phyloP scores from a whole-genome alignment of 78 protist genomes.

The Chrysochromulina parva region DNA sequence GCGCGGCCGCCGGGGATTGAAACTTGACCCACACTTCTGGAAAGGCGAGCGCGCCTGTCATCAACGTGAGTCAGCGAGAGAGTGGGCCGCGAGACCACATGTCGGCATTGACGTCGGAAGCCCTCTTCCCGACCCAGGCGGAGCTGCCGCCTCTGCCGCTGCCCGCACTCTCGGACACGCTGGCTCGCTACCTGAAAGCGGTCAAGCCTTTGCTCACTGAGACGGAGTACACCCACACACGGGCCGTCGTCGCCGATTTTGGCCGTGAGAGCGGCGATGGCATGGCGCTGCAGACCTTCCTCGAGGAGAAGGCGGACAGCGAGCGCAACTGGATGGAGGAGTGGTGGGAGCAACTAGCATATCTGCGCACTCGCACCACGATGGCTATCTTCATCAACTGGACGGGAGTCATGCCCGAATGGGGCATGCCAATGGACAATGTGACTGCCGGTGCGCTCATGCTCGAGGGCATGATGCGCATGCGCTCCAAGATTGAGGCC shows the following conservation, averaged over 20 bases:
- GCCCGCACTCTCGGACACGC: conserved; percentile 28
- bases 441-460: conserved; percentile 5
- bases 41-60: too few relatives aligned
- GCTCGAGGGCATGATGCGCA: too few relatives aligned
- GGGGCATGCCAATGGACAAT: background rate
- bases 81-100: too few relatives aligned
- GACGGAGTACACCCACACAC: conserved; percentile 17
- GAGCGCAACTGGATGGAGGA: conserved; percentile 42
- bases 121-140: background rate
- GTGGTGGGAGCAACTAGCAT: conserved; percentile 43
- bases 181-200: background rate
- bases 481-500: background rate
- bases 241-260: conserved; percentile 3
- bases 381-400: background rate
- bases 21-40: too few relatives aligned
- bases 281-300: background rate
- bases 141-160: conserved; percentile 35
- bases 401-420: background rate
- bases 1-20: too few relatives aligned
- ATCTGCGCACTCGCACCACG: background rate
- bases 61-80: too few relatives aligned
- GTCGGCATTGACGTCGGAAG: too few relatives aligned
- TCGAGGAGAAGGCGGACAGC: background rate
- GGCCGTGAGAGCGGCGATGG: background rate
- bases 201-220: conserved; percentile 5